Percentiles rank a stretch among this genome's conserved stretches.
These are phyloP conservation scores for Ogataea hybrid DNA, from an alignment of 1,139 yeast species.

Conservation along the genomic window DNA sequence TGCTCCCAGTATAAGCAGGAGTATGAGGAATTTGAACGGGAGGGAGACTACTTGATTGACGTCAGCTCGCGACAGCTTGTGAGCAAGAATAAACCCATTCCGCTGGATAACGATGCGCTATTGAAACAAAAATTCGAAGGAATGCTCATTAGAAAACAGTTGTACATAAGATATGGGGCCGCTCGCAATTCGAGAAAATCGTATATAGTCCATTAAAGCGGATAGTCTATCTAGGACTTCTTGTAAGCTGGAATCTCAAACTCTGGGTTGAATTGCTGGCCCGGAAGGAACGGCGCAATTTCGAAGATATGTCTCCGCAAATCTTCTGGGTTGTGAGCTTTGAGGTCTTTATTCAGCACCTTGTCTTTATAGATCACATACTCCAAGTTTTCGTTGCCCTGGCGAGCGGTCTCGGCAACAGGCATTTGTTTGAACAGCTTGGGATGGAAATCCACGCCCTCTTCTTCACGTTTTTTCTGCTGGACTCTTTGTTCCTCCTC, in stretches of 20 bases:
- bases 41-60: slow-evolving; percentile 9
- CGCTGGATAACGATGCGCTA: slow-evolving; percentile 8
- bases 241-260: slow-evolving; percentile 69
- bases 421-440: slow-evolving; percentile 56
- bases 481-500: slow-evolving; percentile 78
- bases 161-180: slow-evolving; percentile 10
- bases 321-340: slow-evolving; percentile 33
- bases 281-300: slow-evolving; percentile 75
- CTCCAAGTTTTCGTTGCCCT: slow-evolving; percentile 51
- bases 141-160: slow-evolving; percentile 13
- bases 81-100: neutral
- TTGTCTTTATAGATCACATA: slow-evolving; percentile 63
- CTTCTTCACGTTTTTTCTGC: slow-evolving; percentile 73
- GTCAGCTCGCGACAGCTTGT: neutral
- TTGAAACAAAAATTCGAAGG: slow-evolving; percentile 12
- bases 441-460: slow-evolving; percentile 80
- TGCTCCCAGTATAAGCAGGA: neutral
- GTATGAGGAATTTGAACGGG: slow-evolving; percentile 8
- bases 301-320: slow-evolving; percentile 57
- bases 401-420: slow-evolving; percentile 34
- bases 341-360: slow-evolving; percentile 35
- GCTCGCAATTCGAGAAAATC: neutral
- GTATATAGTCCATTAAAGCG: slow-evolving; percentile 6
- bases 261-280: slow-evolving; percentile 61
- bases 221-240: slow-evolving; percentile 35